phyloP scores from a whole-genome alignment of 2,329 filamentous ascomycete species.

The Allantophomopsis lycopodina region DNA sequence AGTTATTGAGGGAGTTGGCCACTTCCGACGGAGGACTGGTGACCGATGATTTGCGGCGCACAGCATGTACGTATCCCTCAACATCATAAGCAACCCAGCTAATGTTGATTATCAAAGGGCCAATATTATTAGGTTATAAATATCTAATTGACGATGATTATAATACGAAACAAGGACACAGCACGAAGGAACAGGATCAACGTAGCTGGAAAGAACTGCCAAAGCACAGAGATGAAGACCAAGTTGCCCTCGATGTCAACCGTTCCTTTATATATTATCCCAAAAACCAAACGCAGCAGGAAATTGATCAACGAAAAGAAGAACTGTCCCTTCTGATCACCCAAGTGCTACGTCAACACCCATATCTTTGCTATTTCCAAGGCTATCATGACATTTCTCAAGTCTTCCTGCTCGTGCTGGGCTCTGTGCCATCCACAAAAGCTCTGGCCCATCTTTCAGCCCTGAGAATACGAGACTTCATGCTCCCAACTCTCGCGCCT shows the following conservation, averaged over 20 bases:
- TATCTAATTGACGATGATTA: constrained; percentile 1
- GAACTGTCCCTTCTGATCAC: constrained; percentile 73
- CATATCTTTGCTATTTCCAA: constrained; percentile 89
- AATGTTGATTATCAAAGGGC: constrained; percentile 34
- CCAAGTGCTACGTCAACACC: constrained; percentile 65
- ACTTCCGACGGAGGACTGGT: constrained; percentile 53
- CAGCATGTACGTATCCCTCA: constrained; percentile 54
- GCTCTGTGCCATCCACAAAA: constrained; percentile 39
- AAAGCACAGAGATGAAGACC: constrained; percentile 74
- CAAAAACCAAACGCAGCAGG: constrained; percentile 53
- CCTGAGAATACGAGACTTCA: constrained; percentile 89
- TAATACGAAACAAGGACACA: constrained; percentile 3
- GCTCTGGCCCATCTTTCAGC: constrained; percentile 73
- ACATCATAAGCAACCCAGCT: neutral
- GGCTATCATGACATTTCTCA: constrained; percentile 98
- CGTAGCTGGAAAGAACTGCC: constrained; percentile 36
- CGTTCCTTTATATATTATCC: constrained; percentile 98
- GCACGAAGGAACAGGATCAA: constrained; percentile 9
- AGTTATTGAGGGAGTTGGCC: constrained; percentile 41
- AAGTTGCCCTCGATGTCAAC: constrained; percentile 85
- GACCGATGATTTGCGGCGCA: constrained; percentile 51
- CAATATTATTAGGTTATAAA: constrained; percentile 35
- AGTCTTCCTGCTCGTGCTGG: constrained; percentile 79
- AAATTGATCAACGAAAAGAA: constrained; percentile 56
- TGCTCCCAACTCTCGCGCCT: constrained; percentile 77